Evolutionary conservation across 2,329 filamentous ascomycete genomes (phyloP), one percentile per base, ranked within the genome.

Genomic region (Calcarisporium arbuscula): DNA sequence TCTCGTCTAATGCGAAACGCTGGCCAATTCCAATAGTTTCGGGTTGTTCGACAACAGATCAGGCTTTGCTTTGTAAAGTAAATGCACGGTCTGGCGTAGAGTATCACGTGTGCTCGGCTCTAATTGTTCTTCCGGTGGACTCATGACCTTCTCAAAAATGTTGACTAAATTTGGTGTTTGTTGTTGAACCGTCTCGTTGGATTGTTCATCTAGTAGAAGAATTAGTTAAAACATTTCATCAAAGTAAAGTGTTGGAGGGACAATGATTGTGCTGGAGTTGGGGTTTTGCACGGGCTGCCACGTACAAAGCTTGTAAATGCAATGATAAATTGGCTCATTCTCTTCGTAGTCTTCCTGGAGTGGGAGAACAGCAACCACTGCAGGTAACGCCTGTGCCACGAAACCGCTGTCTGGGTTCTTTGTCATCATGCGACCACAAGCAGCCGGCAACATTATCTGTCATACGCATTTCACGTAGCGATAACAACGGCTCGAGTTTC

Each of bases 391-490:
- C 40, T 95, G 80, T 25, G 73, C 65, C 34, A 94, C 73, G 14
- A 90, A 88, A 8, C 94, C 80, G 47, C 76, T 77, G 48, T 90
- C 80, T n/a, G 85, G 82, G 62, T 94, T 82, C 52, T 84, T 84
- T 57, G 85, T 76, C 61, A 96, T 94, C 83, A 98, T 89, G 44
- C 92, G 82, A 55, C n/a, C 80, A 83, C 28, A 96, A 70, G 59
- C 90, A 95, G 32, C 90, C 92, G 5, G 87, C 85, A 3, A 90
- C 87, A 54, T 98, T 98, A 64, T 96, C 92, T 42, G 89, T 80
- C 45, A 94, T 78, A 43, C 89, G 82, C 37, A 85, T 82, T 53
- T 88, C 81, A 45, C 82, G 70, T 42, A 83, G 77, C 45, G 82
- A 75, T 21, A 96, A 72, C 45, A 95, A 75, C 9, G 85, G 80